phyloP scores from a whole-genome alignment of 2,329 filamentous ascomycete species.

The Aspergillus quadricinctus region DNA sequence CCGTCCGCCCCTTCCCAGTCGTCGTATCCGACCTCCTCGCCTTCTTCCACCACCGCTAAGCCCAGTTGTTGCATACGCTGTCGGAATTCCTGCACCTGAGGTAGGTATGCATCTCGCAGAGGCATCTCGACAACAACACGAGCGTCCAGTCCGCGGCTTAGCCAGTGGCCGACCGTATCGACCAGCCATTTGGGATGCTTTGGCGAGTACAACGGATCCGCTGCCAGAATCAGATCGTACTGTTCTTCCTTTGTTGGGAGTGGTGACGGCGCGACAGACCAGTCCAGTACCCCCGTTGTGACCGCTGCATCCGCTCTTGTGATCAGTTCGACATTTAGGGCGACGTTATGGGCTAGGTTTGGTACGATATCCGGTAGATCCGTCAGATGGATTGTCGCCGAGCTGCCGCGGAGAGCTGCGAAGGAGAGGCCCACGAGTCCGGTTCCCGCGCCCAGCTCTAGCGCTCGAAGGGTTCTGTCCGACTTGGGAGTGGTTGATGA shows the following conservation, averaged over 20 bases:
- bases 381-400: slow-evolving; percentile 65
- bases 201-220: slow-evolving; percentile 83
- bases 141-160: slow-evolving; percentile 54
- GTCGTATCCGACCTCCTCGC: slow-evolving; percentile 44
- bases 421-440: slow-evolving; percentile 86
- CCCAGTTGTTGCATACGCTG: slow-evolving; percentile 55
- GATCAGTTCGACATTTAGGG: slow-evolving; percentile 58
- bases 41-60: slow-evolving; percentile 50
- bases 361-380: slow-evolving; percentile 79
- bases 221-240: slow-evolving; percentile 69
- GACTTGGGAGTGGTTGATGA: slow-evolving; percentile 16
- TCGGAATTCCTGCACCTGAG: slow-evolving; percentile 61
- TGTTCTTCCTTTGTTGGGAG: slow-evolving; percentile 29
- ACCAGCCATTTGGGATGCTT: slow-evolving; percentile 73
- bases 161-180: slow-evolving; percentile 63
- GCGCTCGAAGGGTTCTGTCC: slow-evolving; percentile 35
- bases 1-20: slow-evolving; percentile 45
- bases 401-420: slow-evolving; percentile 59
- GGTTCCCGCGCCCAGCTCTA: slow-evolving; percentile 87
- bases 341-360: slow-evolving; percentile 72
- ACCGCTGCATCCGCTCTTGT: slow-evolving; percentile 53
- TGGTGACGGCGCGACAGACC: slow-evolving; percentile 46
- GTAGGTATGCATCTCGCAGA: slow-evolving; percentile 62
- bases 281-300: slow-evolving; percentile 66
- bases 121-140: slow-evolving; percentile 78